A percentile compares a stretch with the other conserved stretches of the same genome.
Conservation (phyloP, 306 rosid species). For the Vachellia pachyceras region DNA sequence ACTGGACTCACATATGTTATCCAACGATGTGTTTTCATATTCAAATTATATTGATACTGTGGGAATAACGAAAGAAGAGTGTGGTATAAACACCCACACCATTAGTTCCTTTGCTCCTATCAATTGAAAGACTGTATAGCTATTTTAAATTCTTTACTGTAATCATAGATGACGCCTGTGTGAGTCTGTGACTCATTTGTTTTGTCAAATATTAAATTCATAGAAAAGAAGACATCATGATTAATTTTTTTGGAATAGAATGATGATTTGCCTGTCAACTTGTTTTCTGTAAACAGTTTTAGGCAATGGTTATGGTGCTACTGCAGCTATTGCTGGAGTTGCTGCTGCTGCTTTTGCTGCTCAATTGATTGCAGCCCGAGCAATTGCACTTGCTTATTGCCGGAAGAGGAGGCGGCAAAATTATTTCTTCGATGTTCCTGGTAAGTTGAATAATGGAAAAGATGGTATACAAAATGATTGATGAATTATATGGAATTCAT, state of each 20-base stretch:
- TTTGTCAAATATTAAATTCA: background rate
- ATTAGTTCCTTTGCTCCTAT: background rate
- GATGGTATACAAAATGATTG: background rate
- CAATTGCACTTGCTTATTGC: constrained; percentile 69
- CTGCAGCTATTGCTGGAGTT: constrained; percentile 82
- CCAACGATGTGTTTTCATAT: background rate
- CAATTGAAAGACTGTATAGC: background rate
- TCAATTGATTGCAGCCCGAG: constrained; percentile 68
- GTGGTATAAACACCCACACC: background rate
- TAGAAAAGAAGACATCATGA: background rate
- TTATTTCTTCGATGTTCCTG: constrained; percentile 73
- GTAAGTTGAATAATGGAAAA: constrained; percentile 45
- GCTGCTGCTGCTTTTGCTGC: constrained; percentile 80
- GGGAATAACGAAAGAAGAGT: background rate
- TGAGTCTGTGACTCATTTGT: background rate
- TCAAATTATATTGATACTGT: background rate
- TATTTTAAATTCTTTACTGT: background rate
- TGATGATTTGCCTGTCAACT: constrained; percentile 14
- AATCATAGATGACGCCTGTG: background rate
- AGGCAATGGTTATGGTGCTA: constrained; percentile 49
- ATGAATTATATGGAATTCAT: constrained; percentile 3
- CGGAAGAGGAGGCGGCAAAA: constrained; percentile 58
- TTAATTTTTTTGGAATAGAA: background rate
- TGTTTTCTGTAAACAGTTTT: constrained; percentile 17
- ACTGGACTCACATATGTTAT: background rate